phyloP scores from a whole-genome alignment of 2,329 filamentous ascomycete genomes.

The Aureobasidium pullulans region DNA sequence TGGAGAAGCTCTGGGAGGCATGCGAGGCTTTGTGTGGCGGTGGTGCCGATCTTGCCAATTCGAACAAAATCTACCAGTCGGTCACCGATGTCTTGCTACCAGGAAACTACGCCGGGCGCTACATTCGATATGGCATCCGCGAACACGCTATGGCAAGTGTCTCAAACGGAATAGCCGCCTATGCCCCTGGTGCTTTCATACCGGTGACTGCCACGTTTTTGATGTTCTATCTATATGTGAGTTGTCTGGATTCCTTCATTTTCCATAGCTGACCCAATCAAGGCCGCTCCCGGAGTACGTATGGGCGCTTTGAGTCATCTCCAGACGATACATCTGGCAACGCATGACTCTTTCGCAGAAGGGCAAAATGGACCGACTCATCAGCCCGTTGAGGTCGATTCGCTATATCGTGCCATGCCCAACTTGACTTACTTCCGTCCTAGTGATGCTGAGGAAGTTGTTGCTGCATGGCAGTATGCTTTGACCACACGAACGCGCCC shows the following conservation, averaged over 20 bases:
- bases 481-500: conserved; percentile 36
- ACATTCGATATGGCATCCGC: conserved; percentile 35
- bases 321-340: conserved; percentile 53
- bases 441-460: conserved; percentile 50
- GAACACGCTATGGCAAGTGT: conserved; percentile 33
- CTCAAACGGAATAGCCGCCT: conserved; percentile 53
- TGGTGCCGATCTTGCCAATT: conserved; percentile 19
- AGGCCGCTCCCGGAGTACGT: conserved; percentile 46
- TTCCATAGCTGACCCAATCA: too few species aligned
- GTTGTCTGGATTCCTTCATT: too few species aligned
- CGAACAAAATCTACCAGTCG: conserved; percentile 17
- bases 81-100: not conserved
- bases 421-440: conserved; percentile 56
- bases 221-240: conserved; percentile 55
- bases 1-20: not conserved
- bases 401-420: conserved; percentile 56
- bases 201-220: conserved; percentile 55
- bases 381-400: conserved; percentile 52
- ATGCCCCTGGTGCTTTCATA: conserved; percentile 46
- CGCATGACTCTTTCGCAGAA: conserved; percentile 53
- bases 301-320: conserved; percentile 53
- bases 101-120: conserved; percentile 35
- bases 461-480: conserved; percentile 47
- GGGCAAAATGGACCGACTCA: conserved; percentile 58
- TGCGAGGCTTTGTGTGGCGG: not conserved